Base-by-base conservation (phyloP, 768 basidiomycete genomes). In the Lepiota venenata region DNA sequence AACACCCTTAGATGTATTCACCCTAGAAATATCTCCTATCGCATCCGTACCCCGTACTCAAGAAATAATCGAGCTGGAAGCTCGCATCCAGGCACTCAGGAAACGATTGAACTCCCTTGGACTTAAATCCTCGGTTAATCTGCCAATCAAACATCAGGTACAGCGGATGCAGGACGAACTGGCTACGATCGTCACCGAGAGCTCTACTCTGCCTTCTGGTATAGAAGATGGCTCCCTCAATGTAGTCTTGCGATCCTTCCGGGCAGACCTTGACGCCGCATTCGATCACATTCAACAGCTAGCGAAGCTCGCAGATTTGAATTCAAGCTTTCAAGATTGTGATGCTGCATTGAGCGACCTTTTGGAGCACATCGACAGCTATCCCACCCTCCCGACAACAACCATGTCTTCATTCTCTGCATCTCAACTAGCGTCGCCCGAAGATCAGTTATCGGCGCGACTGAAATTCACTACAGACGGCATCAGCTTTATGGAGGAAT, bases 321-420 rank as follows among this genome's bases (percentile, higher is more conserved):
- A 74, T 4, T 68, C 74, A 18, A 63, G 72, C 35, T 66, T 87
- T 8, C 74, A 74, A 22, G 63, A 65, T 16, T 91, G 89, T 60
- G 92, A 95, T 64, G 71, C 75, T n/a, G 81, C 84, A 18, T 74
- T 93, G 41, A 94, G 92, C 61, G 90, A 93, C 66, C 74, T 94
- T 4, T 72, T 95, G 43, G 89, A 93, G 62, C 89, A 93, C 62
- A 76, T 93, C 50, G 92, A 95, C 65, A 91, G 87, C 61, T 93
- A 84, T 63, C 91, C 92, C 8, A 77, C 81, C 2, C 65, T 73
- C 29, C 85, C 85, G 4, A 64, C 73, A 22, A 74, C 78, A 4
- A 68, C 77, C 2, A 64, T 85, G 29, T 74, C 81, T 3, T 83
- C 83, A 9, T 20, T 68, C 74, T 14, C 82, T 82, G 58, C 56